These are phyloP conservation scores for Alternaria ethzedia DNA, from an alignment of 2,329 filamentous ascomycete genomes.

Conservation along the genomic window DNA sequence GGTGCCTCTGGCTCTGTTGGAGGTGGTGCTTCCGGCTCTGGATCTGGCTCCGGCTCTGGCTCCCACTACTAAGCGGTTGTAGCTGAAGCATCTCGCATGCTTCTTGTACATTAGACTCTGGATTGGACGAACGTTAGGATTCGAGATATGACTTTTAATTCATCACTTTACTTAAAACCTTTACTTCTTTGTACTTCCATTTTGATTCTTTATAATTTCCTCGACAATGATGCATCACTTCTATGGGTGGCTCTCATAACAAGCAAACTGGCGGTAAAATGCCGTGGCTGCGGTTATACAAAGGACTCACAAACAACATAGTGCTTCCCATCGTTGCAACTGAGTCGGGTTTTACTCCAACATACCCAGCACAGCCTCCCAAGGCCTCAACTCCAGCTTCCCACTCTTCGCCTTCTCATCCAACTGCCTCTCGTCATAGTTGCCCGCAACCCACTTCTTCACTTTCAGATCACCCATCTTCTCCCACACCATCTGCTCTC, in stretches of 20 bases:
- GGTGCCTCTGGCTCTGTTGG: neutral
- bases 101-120: neutral
- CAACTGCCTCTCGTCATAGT: conserved; percentile 40
- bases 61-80: neutral
- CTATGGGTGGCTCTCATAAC: no score
- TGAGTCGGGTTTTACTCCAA: conserved; percentile 7
- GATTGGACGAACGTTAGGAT: neutral
- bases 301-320: neutral
- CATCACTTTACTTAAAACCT: neutral
- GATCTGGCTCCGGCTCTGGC: neutral
- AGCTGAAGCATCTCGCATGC: neutral
- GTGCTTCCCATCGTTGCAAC: neutral
- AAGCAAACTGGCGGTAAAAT: no score
- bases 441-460: conserved; percentile 46
- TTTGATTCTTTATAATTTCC: no score
- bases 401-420: conserved; percentile 24
- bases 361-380: conserved; percentile 45
- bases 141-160: neutral
- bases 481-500: conserved; percentile 37
- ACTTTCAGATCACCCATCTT: conserved; percentile 34
- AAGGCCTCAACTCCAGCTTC: conserved; percentile 37
- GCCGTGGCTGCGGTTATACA: no score
- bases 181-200: no score
- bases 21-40: neutral
- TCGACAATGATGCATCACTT: no score